These are phyloP conservation scores for Sequoiadendron giganteum DNA, from an alignment of 75 land plant genomes.

Conservation along the genomic window DNA sequence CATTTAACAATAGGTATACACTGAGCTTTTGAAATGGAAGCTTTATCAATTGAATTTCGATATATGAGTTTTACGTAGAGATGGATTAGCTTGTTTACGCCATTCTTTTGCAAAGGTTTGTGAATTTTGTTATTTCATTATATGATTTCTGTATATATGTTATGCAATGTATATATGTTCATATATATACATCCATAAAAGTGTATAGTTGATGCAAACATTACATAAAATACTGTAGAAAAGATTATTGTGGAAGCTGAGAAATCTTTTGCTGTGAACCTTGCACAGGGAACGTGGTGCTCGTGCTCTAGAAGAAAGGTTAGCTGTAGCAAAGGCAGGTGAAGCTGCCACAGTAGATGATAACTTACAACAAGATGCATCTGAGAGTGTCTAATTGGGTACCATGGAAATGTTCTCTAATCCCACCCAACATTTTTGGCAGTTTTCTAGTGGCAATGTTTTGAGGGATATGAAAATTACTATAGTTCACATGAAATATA, in stretches of 20 bases:
- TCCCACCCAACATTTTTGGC: neutral
- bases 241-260: neutral
- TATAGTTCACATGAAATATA: neutral
- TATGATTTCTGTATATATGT: neutral
- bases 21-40: neutral
- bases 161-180: neutral
- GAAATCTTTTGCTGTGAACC: neutral
- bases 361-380: neutral
- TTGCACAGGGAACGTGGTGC: constrained; percentile 88
- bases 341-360: constrained; percentile 13
- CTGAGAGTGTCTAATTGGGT: constrained; percentile 10
- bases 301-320: constrained; percentile 89
- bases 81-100: neutral
- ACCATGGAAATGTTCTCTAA: neutral
- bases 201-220: neutral
- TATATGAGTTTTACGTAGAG: neutral
- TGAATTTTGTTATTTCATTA: neutral
- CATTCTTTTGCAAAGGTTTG: neutral
- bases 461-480: neutral
- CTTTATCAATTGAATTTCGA: neutral
- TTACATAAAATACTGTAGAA: neutral
- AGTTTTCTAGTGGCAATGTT: neutral
- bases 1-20: neutral
- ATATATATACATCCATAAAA: neutral
- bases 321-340: constrained; percentile 44